These are phyloP conservation scores for Solanum neorickii DNA, from an alignment of 257 asterid species.

Conservation along the genomic window DNA sequence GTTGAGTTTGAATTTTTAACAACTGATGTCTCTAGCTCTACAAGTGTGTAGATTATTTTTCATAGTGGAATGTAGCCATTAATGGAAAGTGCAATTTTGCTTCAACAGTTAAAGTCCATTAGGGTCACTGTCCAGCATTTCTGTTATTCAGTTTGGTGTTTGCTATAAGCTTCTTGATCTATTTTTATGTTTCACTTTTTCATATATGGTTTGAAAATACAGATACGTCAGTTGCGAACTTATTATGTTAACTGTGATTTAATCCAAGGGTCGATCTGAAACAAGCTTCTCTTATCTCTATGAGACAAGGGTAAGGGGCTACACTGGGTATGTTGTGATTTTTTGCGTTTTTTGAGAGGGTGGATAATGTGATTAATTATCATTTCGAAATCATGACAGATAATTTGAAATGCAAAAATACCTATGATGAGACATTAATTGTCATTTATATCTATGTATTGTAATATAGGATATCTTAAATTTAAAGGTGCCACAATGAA, in stretches of 20 bases:
- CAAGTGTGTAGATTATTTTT: neutral
- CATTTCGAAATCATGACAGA: neutral
- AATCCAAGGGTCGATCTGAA: neutral
- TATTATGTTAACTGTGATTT: neutral
- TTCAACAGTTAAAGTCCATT: neutral
- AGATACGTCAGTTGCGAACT: neutral
- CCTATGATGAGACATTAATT: too few species aligned
- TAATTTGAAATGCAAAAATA: too few species aligned
- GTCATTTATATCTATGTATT: too few species aligned
- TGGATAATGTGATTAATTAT: neutral
- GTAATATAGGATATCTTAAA: neutral
- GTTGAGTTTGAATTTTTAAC: neutral
- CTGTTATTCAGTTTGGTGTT: neutral
- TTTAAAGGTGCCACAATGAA: neutral
- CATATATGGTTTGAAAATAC: neutral
- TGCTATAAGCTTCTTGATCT: neutral
- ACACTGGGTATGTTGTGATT: neutral
- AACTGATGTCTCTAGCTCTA: neutral
- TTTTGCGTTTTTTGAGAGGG: neutral
- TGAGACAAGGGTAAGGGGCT: neutral
- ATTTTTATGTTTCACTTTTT: neutral
- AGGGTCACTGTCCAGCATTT: neutral
- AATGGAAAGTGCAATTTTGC: neutral
- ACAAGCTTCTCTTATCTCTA: neutral
- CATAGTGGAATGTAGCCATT: slow-evolving; percentile 1